These are phyloP conservation scores for Neurospora sp. DNA, from an alignment of 495 filamentous ascomycete species.

Conservation along the genomic window DNA sequence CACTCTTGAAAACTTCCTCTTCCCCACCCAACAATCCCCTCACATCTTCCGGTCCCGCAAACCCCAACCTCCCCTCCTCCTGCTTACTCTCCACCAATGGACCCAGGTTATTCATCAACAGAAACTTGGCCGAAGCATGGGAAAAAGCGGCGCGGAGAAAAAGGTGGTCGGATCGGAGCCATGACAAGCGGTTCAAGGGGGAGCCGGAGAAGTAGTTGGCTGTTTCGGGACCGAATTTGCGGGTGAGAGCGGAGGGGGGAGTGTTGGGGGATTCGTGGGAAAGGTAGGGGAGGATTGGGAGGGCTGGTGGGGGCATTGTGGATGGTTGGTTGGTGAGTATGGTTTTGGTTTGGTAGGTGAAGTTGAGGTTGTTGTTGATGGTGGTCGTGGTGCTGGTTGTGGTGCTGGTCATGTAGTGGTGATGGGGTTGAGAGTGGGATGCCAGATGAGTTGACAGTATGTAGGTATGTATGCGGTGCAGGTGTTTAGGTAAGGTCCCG, in stretches of 20 bases:
- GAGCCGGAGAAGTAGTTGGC: constrained; percentile 91
- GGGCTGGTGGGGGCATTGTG: constrained; percentile 1
- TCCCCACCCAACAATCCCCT: neutral
- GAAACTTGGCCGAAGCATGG: constrained; percentile 59
- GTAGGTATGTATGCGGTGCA: neutral
- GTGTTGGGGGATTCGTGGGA: constrained; percentile 53
- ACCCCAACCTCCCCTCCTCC: neutral
- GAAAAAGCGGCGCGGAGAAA: constrained; percentile 71
- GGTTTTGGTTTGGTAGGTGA: neutral
- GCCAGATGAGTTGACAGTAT: neutral
- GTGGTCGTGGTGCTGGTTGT: neutral
- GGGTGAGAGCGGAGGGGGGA: constrained; percentile 75
- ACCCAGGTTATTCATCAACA: constrained; percentile 69
- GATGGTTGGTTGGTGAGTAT: neutral
- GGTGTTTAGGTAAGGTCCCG: neutral
- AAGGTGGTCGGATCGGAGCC: constrained; percentile 66
- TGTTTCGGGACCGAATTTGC: constrained; percentile 82
- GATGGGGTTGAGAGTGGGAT: neutral
- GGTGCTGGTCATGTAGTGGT: neutral
- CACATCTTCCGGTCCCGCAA: neutral
- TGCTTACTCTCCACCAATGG: constrained; percentile 49
- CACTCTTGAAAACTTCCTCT: neutral
- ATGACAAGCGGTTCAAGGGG: constrained; percentile 59
- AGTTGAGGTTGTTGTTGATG: neutral
- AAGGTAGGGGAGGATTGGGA: constrained; percentile 36